Percentiles rank a stretch among this genome's conserved stretches.
These are phyloP conservation scores for Brassica napus DNA, from an alignment of 345 rosid species.

Conservation along the genomic window DNA sequence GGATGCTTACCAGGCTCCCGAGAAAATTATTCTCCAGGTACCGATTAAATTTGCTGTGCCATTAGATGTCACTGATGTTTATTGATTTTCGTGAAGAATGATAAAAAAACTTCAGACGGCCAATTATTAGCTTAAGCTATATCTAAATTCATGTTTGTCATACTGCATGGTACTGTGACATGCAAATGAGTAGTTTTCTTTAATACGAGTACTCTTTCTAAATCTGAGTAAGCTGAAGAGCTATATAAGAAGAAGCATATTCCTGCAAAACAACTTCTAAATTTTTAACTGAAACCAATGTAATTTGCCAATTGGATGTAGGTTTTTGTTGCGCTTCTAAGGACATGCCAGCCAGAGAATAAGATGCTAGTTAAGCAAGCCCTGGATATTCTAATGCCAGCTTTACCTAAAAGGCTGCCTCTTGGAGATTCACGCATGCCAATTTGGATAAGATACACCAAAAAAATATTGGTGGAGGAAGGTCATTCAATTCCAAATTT, in stretches of 20 bases:
- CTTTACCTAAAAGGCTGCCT: constrained; percentile 92
- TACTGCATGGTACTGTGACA: constrained; percentile 16
- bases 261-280: constrained; percentile 1
- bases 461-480: constrained; percentile 97
- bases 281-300: constrained; percentile 8
- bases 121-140: constrained; percentile 18
- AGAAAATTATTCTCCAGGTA: constrained; percentile 98
- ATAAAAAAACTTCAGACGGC: not conserved
- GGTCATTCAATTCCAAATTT: constrained; percentile 94
- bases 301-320: constrained; percentile 45
- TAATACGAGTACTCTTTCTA: not conserved
- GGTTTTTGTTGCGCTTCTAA: constrained; percentile 99
- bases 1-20: constrained; percentile 99
- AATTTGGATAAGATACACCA: constrained; percentile 96
- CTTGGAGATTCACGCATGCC: constrained; percentile 98
- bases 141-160: constrained; percentile 24
- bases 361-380: constrained; percentile 98
- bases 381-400: constrained; percentile 97
- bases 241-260: not conserved
- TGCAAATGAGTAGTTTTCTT: constrained; percentile 7
- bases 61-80: constrained; percentile 5
- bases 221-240: constrained; percentile 17
- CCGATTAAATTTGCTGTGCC: not conserved
- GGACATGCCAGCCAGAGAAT: constrained; percentile 98
- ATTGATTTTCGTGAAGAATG: not conserved